These are phyloP conservation scores for Paraleonurus japonicus DNA, from an alignment of 257 asterid species.

Conservation along the genomic window DNA sequence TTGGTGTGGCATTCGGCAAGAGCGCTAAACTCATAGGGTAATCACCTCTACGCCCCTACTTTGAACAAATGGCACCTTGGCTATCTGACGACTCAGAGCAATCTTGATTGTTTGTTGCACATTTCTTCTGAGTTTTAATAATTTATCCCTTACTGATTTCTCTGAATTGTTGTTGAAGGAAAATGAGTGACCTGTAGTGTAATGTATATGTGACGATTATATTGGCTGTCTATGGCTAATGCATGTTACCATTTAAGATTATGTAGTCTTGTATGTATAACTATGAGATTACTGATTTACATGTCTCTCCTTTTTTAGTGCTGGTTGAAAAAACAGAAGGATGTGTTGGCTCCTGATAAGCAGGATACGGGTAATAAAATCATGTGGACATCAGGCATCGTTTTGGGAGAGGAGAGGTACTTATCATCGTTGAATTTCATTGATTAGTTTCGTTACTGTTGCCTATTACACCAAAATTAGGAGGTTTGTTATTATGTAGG, in stretches of 20 bases:
- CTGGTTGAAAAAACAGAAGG: constrained; percentile 96
- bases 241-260: background rate
- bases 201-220: background rate
- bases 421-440: background rate
- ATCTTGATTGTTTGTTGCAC: constrained; percentile 1
- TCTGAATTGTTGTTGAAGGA: background rate
- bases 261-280: background rate
- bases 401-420: constrained; percentile 92
- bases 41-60: too few relatives aligned
- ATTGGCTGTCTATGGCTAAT: background rate
- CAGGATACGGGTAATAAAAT: constrained; percentile 42
- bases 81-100: background rate
- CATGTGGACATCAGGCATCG: constrained; percentile 89
- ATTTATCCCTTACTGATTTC: background rate
- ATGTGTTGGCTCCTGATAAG: constrained; percentile 62
- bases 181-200: background rate
- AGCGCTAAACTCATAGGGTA: too few relatives aligned
- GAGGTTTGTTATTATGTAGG: background rate
- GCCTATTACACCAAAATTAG: background rate
- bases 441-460: constrained; percentile 7
- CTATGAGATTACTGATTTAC: constrained; percentile 1
- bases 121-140: background rate
- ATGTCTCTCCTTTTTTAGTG: constrained; percentile 43
- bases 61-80: too few relatives aligned
- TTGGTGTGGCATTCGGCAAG: background rate